Percentiles rank a stretch among this genome's conserved stretches.
Conservation (phyloP, 2,329 filamentous ascomycete genomes). For the Claviceps sp. region DNA sequence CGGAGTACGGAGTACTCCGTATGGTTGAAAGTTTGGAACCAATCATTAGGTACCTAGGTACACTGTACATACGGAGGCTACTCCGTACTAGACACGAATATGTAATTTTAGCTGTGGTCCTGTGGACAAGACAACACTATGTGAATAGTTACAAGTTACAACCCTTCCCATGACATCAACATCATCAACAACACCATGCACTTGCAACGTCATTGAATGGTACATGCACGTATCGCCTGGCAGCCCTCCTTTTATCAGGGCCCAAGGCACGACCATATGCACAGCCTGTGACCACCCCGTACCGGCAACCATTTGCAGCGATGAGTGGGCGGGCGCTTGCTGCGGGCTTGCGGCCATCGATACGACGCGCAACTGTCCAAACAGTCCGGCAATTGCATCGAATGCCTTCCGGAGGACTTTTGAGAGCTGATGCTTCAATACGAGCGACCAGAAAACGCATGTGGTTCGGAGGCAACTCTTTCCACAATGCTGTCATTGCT, state of each 20-base stretch:
- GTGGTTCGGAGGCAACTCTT: constrained; percentile 70
- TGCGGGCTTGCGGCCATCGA: constrained; percentile 54
- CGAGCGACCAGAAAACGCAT: constrained; percentile 48
- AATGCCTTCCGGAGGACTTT: constrained; percentile 53
- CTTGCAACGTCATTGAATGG: background rate
- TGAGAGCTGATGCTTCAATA: constrained; percentile 50
- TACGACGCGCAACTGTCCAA: constrained; percentile 44
- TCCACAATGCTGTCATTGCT: constrained; percentile 62
- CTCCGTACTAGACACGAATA: too few species aligned
- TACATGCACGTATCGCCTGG: background rate
- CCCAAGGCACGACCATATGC: background rate
- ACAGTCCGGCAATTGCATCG: constrained; percentile 52
- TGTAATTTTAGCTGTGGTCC: too few species aligned
- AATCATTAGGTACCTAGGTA: too few species aligned
- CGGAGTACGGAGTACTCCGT: too few species aligned
- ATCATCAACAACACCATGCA: background rate
- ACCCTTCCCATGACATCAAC: background rate
- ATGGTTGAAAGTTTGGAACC: too few species aligned
- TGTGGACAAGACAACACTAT: too few species aligned
- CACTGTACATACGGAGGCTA: too few species aligned
- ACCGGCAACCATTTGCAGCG: constrained; percentile 4
- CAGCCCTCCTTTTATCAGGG: background rate
- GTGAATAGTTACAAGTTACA: background rate
- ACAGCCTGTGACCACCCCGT: background rate
- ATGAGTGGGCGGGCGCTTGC: constrained; percentile 39